Base-by-base conservation (phyloP, 495 filamentous ascomycete species). In the Friedmanniomyces simplex region DNA sequence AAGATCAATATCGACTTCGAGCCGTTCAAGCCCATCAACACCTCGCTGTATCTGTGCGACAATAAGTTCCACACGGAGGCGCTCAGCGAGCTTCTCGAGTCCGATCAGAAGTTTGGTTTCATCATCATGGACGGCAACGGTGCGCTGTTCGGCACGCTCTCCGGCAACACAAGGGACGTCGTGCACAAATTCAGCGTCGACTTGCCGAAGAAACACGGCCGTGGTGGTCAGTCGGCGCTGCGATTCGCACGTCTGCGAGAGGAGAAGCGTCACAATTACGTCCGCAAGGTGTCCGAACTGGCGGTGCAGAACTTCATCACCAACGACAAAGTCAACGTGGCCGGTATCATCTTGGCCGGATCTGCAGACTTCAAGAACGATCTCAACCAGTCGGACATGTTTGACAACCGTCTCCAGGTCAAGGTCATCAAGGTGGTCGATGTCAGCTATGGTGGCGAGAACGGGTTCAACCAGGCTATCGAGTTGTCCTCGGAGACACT, bases 1-100 rank as follows among this genome's bases (percentile, higher is more conserved):
- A 97, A 95, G 79, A 93, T 98, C 75, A 98, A 96, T 74, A 97
- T 97, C 69, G 94, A 97, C 67, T 98, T 98, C 68, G 93, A 98
- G 70, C 93, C 93, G 16, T 98, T 98, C 79, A 98, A 97, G 77
- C 91, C 93, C 21, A 97, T 98, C 81, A 98, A 98, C 73, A 98
- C 93, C 4, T 98, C 93, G 11, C 82, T 98, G 11, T 98, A 98
- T 71, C 84, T 98, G 28, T 98, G 93, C 76, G 93, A 98, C 78
- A 98, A 98, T 77, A 98, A 98, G 67, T 98, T 98, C 76, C 93
- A 98, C 70, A 98, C 93, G 36, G 93, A 98, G 71, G 91, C 93
- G 7, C 76, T 98, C 58, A 91, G 88, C 56, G 93, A 98, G 76
- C 80, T 98, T 57, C 82, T 98, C 46, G 93, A 97, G 73, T 95